phyloP scores from a whole-genome alignment of 495 filamentous ascomycete species.

The Glarea lozoyensis region DNA sequence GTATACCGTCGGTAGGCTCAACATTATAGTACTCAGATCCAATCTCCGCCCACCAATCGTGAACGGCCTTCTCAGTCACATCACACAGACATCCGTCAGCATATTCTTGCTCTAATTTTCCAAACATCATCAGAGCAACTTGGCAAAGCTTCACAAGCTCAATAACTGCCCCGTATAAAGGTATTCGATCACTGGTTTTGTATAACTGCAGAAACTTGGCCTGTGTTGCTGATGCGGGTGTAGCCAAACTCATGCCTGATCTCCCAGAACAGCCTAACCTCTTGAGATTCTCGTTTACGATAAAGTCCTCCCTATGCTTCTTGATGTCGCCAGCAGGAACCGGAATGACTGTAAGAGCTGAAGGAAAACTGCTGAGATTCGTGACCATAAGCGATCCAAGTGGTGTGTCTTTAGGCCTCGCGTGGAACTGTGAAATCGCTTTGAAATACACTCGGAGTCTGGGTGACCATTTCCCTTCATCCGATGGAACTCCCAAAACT shows the following conservation, averaged over 20 bases:
- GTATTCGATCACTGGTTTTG: constrained; percentile 71
- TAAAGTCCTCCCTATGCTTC: constrained; percentile 74
- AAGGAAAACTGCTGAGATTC: constrained; percentile 84
- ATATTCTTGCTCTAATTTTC: constrained; percentile 78
- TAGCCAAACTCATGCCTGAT: constrained; percentile 68
- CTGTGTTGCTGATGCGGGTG: constrained; percentile 68
- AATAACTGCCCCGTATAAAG: constrained; percentile 65
- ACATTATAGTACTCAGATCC: constrained; percentile 83
- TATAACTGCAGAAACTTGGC: constrained; percentile 93
- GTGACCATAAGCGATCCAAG: constrained; percentile 88
- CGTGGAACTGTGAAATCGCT: constrained; percentile 74
- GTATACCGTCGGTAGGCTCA: constrained; percentile 83
- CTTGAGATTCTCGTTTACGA: constrained; percentile 93
- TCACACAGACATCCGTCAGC: constrained; percentile 91
- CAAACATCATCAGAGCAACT: constrained; percentile 78
- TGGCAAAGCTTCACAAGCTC: constrained; percentile 93
- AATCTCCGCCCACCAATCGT: constrained; percentile 94
- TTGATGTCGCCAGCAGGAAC: constrained; percentile 81
- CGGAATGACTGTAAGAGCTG: constrained; percentile 75
- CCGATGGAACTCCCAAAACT: constrained; percentile 75
- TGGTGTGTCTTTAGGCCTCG: constrained; percentile 71
- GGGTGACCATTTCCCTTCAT: constrained; percentile 74
- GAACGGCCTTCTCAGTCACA: constrained; percentile 80
- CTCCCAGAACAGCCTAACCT: constrained; percentile 85
- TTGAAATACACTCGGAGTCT: constrained; percentile 77